Evolutionary conservation across 352 stramenopile species (phyloP), one percentile per base, ranked within the genome.

Genomic region (Globisporangium alternatum): DNA sequence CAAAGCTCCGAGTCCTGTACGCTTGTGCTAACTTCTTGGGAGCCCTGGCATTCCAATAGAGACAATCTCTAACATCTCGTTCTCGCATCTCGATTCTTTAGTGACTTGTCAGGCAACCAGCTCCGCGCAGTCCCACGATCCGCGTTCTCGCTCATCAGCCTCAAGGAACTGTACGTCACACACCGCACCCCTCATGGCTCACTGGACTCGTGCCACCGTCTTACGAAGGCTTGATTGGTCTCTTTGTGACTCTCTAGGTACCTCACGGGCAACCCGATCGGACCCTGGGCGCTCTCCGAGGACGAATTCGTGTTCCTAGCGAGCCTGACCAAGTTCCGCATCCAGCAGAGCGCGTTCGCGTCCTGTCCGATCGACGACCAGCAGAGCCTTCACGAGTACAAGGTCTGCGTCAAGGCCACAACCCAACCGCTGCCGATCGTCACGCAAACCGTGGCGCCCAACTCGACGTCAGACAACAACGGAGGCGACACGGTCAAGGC

Each of bases 291-390:
- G 19, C 54, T 77, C 5, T 53, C 70, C 0, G 13, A 51, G 5
- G 31, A 65, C 0, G 58, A 83, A n/a, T 70, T 75, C 30, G 51
- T 37, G 2, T 83, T 83, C 41, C 47, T 83, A 2, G 67, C 55
- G 2, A 69, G 67, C 19, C 57, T 83, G 21, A 64, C 61, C 19
- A 48, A 43, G 8, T 76, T 83, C 25, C 30, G 6, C 15, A 69
- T 77, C 33, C 68, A 83, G 15, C 76, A 83, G 48, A 77, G 66
- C n/a, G 68, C 71, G 5, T 83, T 83, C 28, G 72, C 73, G 22
- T 78, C 76, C 0, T 83, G 76, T 45, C 47, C 64, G 0, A 58
- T 72, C 31, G 62, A 68, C 4, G n/a, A 73, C 2, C 70, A 81
- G 62, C 56, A 67, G 5, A 22, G 43, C 1, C 61, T 83, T 3